phyloP scores from a whole-genome alignment of 441 rosid species.

The Biscutella laevigata region DNA sequence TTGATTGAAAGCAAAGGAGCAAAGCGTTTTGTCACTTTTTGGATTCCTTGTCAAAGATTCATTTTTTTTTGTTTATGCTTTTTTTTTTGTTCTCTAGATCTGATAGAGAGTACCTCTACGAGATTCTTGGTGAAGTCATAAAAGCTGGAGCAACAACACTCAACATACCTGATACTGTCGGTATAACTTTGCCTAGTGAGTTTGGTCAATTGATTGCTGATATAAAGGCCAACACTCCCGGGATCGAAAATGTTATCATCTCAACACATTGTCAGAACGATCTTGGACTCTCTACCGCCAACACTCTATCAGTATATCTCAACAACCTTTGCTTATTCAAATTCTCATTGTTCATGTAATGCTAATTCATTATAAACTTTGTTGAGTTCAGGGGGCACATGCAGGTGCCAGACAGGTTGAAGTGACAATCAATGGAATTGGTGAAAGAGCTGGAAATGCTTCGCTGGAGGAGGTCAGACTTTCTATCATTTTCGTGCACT shows the following conservation, averaged over 20 bases:
- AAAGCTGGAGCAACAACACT: conserved; percentile 95
- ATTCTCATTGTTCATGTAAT: neutral
- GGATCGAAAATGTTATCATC: conserved; percentile 73
- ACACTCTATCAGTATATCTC: conserved; percentile 62
- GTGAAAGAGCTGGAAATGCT: conserved; percentile 98
- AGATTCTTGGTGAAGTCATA: conserved; percentile 81
- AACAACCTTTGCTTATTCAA: neutral
- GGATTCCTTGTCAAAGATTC: conserved; percentile 1
- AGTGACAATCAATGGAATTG: conserved; percentile 90
- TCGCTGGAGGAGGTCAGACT: conserved; percentile 80
- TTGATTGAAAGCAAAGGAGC: neutral
- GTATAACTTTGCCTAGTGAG: conserved; percentile 67
- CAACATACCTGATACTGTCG: conserved; percentile 93
- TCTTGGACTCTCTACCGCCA: conserved; percentile 98
- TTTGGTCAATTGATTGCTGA: conserved; percentile 81
- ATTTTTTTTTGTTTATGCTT: neutral
- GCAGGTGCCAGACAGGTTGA: conserved; percentile 94
- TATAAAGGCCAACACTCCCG: conserved; percentile 79
- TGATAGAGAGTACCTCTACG: conserved; percentile 69
- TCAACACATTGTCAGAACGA: conserved; percentile 96
- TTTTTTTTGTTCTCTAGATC: conserved; percentile 36
- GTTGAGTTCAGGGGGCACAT: conserved; percentile 64
- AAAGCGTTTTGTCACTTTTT: too few species aligned
- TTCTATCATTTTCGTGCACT: neutral
- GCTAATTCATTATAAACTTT: conserved; percentile 20